Evolutionary conservation across 1,139 yeast species (phyloP).

Genomic region (Hanseniaspora gamundiae): DNA sequence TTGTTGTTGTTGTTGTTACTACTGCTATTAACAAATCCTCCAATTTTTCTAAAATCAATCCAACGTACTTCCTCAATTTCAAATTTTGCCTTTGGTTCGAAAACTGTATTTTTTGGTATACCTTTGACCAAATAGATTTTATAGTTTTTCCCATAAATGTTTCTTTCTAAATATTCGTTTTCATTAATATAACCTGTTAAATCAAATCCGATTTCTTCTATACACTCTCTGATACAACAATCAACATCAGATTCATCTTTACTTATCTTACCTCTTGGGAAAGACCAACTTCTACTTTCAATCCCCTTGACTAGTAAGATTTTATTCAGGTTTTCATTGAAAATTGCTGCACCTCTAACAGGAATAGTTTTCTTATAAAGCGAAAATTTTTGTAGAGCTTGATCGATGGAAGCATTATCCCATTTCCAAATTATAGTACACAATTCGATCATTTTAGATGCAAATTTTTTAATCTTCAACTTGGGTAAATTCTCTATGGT

Average conservation of each 20-base stretch:
- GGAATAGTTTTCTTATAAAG: constrained; percentile 85
- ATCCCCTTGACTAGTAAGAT: constrained; percentile 75
- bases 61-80: constrained; percentile 70
- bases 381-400: constrained; percentile 66
- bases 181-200: constrained; percentile 54
- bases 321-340: constrained; percentile 60
- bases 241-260: constrained; percentile 83
- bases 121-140: constrained; percentile 69
- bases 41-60: constrained; percentile 38
- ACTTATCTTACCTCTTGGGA: constrained; percentile 93
- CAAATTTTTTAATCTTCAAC: constrained; percentile 71
- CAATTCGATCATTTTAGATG: constrained; percentile 54
- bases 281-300: constrained; percentile 83
- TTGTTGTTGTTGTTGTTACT: background rate
- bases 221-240: constrained; percentile 90
- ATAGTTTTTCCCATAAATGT: constrained; percentile 72
- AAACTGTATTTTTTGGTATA: constrained; percentile 56
- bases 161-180: constrained; percentile 69
- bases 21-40: constrained; percentile 7
- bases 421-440: constrained; percentile 85
- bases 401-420: constrained; percentile 52
- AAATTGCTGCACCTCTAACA: constrained; percentile 88
- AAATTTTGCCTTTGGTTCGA: constrained; percentile 72
- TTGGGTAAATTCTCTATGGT: constrained; percentile 52
- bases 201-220: constrained; percentile 93